Evolutionary conservation across 2,329 filamentous ascomycete species (phyloP).

Genomic region (Gnomoniopsis sp.): DNA sequence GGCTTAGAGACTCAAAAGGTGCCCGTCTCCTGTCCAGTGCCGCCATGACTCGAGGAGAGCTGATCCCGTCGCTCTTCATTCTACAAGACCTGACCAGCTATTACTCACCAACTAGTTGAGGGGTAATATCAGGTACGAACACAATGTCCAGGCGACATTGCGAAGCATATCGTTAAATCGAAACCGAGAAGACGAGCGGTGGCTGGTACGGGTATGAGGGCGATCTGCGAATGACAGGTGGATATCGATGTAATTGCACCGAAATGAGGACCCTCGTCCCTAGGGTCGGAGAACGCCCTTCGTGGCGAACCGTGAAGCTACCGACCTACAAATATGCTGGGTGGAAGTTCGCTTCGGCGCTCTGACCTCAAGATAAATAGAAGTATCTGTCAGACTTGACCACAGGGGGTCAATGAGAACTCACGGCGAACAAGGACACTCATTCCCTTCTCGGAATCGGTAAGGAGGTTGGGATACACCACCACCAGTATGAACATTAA

Average conservation of each 20-base stretch:
- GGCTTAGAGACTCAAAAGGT: too few species aligned
- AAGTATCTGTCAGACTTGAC: background rate
- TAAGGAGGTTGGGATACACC: background rate
- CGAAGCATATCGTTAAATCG: background rate
- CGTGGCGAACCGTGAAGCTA: background rate
- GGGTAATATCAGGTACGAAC: background rate
- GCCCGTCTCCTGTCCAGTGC: background rate
- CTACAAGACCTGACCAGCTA: background rate
- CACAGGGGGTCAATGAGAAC: background rate
- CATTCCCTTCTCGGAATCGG: background rate
- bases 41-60: background rate
- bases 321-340: background rate
- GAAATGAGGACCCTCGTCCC: background rate
- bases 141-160: background rate
- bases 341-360: background rate
- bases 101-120: too few species aligned
- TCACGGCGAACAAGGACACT: background rate
- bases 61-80: slow-evolving; percentile 1
- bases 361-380: background rate
- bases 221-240: background rate
- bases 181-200: background rate
- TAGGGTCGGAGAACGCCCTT: background rate
- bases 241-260: background rate
- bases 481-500: too few species aligned
- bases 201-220: background rate